These are phyloP conservation scores for Heliamphora exappendiculata DNA, from an alignment of 148 eudicot genomes.

Conservation along the genomic window DNA sequence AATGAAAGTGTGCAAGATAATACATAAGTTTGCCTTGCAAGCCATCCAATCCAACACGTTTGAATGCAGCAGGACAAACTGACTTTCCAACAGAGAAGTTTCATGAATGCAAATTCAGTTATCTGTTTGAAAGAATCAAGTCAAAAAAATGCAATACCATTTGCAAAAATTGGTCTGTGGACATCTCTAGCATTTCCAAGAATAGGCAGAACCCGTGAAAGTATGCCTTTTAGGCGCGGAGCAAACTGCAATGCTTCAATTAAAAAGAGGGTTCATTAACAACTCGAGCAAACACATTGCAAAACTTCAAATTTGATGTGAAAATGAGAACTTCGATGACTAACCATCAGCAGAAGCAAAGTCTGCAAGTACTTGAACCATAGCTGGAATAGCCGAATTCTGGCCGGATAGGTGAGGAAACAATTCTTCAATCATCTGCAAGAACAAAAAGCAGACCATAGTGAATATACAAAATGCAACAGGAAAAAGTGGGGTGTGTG, in stretches of 20 bases:
- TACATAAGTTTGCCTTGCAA: neutral
- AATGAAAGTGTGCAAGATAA: neutral
- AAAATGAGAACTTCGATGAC: conserved; percentile 12
- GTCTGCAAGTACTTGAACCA: conserved; percentile 92
- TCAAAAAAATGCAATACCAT: conserved; percentile 42
- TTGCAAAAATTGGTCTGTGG: conserved; percentile 79
- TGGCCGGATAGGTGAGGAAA: conserved; percentile 73
- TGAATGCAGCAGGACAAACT: neutral
- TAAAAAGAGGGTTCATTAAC: conserved; percentile 13
- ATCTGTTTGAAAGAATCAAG: neutral
- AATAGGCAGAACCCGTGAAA: conserved; percentile 80
- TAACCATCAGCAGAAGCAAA: conserved; percentile 79
- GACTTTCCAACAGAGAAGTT: neutral
- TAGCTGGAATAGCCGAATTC: conserved; percentile 81
- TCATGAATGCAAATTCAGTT: neutral
- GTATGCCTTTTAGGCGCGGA: conserved; percentile 85
- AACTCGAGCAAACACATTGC: conserved; percentile 11
- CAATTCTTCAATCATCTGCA: conserved; percentile 95
- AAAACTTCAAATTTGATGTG: neutral
- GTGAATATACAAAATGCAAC: neutral
- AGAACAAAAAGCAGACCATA: conserved; percentile 4
- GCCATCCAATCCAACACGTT: neutral
- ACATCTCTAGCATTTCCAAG: conserved; percentile 84
- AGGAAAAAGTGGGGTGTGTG: no score
- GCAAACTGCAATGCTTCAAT: conserved; percentile 83